phyloP scores from a whole-genome alignment of 208 protist species.

The Leishmania turanica region DNA sequence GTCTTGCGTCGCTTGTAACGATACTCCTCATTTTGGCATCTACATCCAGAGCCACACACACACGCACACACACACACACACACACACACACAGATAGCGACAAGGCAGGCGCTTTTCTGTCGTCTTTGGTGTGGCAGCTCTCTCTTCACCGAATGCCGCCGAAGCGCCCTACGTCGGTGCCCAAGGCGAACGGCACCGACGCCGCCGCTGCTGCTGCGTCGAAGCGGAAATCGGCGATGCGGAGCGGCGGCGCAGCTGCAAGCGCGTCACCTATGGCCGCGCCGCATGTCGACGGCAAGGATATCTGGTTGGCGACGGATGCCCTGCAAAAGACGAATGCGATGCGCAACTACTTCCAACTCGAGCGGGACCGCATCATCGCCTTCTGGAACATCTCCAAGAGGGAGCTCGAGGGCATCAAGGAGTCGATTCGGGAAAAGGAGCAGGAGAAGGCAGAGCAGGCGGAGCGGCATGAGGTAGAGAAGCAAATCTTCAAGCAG shows the following conservation, averaged over 20 bases:
- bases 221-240: conserved; percentile 18
- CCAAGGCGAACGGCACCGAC: conserved; percentile 12
- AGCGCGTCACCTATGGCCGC: conserved; percentile 16
- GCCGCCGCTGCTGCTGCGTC: conserved; percentile 7
- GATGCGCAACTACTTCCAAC: conserved; percentile 97
- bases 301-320: conserved; percentile 90
- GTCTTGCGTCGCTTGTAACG: background rate
- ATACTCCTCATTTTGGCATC: background rate
- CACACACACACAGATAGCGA: background rate
- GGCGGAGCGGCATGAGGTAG: conserved; percentile 93
- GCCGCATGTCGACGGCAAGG: conserved; percentile 57
- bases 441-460: conserved; percentile 94
- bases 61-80: background rate
- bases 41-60: background rate
- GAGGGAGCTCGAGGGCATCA: conserved; percentile 89
- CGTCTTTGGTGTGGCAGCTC: background rate
- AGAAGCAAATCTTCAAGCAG: conserved; percentile 97
- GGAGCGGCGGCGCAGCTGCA: conserved; percentile 14
- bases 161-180: conserved; percentile 30
- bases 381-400: conserved; percentile 96
- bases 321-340: conserved; percentile 93
- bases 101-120: background rate
- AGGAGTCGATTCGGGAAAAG: conserved; percentile 84
- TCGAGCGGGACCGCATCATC: conserved; percentile 96
- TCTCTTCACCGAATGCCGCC: conserved; percentile 35